Evolutionary conservation across 169 alveolate species (phyloP).

Genomic region (Eimeria necatrix): DNA sequence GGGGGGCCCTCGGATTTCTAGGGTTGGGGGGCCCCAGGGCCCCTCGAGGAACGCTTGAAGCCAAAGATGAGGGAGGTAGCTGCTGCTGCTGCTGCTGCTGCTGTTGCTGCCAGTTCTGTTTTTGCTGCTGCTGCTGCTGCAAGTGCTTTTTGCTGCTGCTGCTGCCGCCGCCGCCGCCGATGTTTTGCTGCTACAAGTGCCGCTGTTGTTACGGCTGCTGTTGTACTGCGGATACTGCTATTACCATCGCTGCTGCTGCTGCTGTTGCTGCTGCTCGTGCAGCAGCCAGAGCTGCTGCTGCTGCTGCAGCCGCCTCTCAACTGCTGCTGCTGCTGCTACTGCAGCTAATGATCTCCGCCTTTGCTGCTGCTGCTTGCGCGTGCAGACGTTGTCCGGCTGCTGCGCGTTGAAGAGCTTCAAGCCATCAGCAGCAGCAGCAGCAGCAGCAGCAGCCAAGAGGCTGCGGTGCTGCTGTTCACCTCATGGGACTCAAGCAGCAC

Average conservation of each 20-base stretch:
- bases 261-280: background rate
- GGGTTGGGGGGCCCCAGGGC: background rate
- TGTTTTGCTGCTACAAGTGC: background rate
- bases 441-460: slow-evolving; percentile 38
- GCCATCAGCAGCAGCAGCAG: slow-evolving; percentile 52
- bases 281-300: background rate
- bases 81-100: slow-evolving; percentile 27
- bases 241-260: background rate
- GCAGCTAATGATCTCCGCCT: background rate
- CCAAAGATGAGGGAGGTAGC: background rate
- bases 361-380: background rate
- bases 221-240: too few relatives aligned
- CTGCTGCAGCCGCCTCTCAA: background rate
- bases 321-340: too few relatives aligned
- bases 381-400: slow-evolving; percentile 27
- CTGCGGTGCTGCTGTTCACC: slow-evolving; percentile 62
- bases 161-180: background rate
- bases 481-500: slow-evolving; percentile 62
- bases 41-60: background rate
- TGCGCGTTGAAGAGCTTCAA: slow-evolving; percentile 35
- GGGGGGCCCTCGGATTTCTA: slow-evolving; percentile 15
- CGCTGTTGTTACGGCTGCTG: too few relatives aligned
- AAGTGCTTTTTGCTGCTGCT: background rate
- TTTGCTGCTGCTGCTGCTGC: background rate
- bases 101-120: background rate